Conservation (phyloP, 2,329 filamentous ascomycete species). For the Magnaporthales sp. region DNA sequence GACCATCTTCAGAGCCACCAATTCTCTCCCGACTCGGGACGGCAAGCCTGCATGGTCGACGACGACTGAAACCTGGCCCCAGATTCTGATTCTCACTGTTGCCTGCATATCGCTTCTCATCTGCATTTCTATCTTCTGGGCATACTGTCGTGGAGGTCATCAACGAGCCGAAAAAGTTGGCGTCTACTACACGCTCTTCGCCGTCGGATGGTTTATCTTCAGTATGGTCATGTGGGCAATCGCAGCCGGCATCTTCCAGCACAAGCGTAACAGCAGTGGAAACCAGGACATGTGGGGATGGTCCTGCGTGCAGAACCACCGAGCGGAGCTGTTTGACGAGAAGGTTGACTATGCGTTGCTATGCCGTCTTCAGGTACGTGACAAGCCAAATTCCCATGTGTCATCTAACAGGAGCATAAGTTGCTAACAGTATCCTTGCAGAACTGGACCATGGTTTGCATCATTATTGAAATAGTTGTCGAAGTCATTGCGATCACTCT, state of each 20-base stretch:
- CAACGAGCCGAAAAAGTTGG: constrained; percentile 82
- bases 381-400: neutral
- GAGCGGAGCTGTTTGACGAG: constrained; percentile 65
- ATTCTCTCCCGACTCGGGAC: constrained; percentile 63
- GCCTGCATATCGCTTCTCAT: constrained; percentile 72
- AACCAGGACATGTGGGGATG: constrained; percentile 96
- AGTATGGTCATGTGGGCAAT: constrained; percentile 88
- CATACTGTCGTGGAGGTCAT: constrained; percentile 85
- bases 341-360: constrained; percentile 84
- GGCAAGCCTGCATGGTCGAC: constrained; percentile 77
- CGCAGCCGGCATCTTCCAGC: constrained; percentile 76
- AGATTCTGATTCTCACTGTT: constrained; percentile 72
- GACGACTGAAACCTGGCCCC: constrained; percentile 78
- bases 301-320: constrained; percentile 87
- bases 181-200: constrained; percentile 92
- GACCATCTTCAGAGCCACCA: constrained; percentile 86
- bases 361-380: constrained; percentile 74
- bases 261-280: constrained; percentile 60
- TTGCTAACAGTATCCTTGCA: constrained; percentile 31
- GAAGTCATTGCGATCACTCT: constrained; percentile 86
- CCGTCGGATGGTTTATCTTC: constrained; percentile 87
- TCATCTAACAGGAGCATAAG: neutral
- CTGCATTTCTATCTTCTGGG: constrained; percentile 71
- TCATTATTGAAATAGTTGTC: constrained; percentile 91
- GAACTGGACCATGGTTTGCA: constrained; percentile 94